Evolutionary conservation across 768 basidiomycete species (phyloP), one percentile per base, ranked within the genome.

Genomic region (Mycena amicta): DNA sequence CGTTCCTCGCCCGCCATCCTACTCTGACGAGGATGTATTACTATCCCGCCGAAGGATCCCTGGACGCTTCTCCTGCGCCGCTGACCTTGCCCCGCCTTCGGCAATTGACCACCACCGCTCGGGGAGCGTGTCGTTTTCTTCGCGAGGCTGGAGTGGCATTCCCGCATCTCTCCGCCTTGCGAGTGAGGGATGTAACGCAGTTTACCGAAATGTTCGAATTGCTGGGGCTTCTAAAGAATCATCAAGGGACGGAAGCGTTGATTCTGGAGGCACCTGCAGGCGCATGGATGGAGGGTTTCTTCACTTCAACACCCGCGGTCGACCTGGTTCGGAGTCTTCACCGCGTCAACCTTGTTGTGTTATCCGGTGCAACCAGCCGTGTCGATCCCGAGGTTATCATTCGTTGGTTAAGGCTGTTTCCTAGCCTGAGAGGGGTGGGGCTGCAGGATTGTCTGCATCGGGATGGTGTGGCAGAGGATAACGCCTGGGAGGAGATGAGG

Each of bases 231-330:
- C 55, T 59, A 4, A 26, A 52, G 41, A 57, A 50, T 23, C 61
- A 56, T 25, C 29, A 37, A 1, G 61, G 61, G 1, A 15, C 22
- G 3, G 45, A 56, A 3, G 52, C 52, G 18, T 43, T 62, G 15
- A 56, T 59, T n/a, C 54, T 63, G 11, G 57, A 63, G 51, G 46
- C 56, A 13, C 40, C 57, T 16, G 49, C 61, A 6, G 61, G 61
- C 22, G 31, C 61, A 39, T 63, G 61, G 61, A 59, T 63, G 57
- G 46, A 13, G n/a, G 4, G n/a, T 43, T 25, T 8, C 25, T 20
- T 16, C 53, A 49, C 11, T 47, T 6, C 43, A 49, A 18, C 25
- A 26, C 43, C 8, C 25, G 50, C 43, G 12, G 5, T 16, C 15
- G 22, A 37, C 18, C 18, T 37, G 33, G 11, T 37, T 37, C 33